These are phyloP conservation scores for Tausonia pullulans DNA, from an alignment of 1,284 basidiomycete genomes.

Conservation along the genomic window DNA sequence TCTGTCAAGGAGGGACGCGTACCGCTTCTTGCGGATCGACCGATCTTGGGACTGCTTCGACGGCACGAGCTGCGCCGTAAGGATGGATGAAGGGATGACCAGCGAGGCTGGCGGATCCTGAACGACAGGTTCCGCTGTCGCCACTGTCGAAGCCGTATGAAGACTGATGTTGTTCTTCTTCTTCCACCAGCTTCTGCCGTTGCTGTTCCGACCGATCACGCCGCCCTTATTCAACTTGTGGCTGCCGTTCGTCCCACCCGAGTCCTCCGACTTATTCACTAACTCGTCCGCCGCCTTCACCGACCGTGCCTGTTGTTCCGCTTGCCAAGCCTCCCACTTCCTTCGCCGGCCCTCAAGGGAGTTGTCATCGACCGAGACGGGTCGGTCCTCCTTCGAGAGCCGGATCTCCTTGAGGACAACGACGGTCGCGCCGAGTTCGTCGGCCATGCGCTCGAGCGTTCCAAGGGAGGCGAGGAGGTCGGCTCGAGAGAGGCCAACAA, in stretches of 20 bases:
- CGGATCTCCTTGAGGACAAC: slow-evolving; percentile 71
- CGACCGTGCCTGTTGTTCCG: not conserved
- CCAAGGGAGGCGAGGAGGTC: slow-evolving; percentile 69
- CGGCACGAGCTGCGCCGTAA: not conserved
- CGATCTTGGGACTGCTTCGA: not conserved
- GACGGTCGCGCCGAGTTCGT: slow-evolving; percentile 78
- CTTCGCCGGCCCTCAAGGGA: slow-evolving; percentile 3
- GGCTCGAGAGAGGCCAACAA: slow-evolving; percentile 60
- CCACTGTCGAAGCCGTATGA: not conserved
- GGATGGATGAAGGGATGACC: not conserved
- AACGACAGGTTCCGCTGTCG: not conserved
- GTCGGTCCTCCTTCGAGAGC: not conserved
- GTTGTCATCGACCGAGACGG: not conserved
- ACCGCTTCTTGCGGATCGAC: not conserved
- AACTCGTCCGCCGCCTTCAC: not conserved
- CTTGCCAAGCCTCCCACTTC: slow-evolving; percentile 5
- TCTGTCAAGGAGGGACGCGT: slow-evolving; percentile 1
- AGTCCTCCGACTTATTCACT: not conserved
- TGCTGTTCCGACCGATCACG: not conserved
- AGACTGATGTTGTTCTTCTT: not conserved
- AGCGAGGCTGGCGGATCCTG: not conserved
- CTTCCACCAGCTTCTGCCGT: not conserved
- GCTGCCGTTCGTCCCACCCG: not conserved
- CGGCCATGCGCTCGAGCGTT: slow-evolving; percentile 82
- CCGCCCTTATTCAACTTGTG: no score